These are phyloP conservation scores for Wickerhamiella cacticola DNA, from an alignment of 805 yeast genomes.

Conservation along the genomic window DNA sequence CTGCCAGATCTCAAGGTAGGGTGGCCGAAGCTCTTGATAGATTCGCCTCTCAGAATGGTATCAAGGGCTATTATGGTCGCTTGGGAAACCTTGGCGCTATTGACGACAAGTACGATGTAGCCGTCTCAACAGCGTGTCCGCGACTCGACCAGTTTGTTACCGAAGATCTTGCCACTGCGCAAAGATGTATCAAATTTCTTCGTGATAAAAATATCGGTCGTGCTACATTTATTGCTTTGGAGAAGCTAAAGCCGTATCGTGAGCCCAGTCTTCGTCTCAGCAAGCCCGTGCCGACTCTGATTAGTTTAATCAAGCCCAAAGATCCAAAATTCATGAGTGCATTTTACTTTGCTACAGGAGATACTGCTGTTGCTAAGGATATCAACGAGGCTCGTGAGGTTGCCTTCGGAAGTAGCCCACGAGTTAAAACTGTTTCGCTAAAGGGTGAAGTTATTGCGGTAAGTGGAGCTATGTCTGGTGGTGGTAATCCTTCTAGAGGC, in stretches of 20 bases:
- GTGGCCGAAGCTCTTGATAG: constrained; percentile 59
- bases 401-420: constrained; percentile 59
- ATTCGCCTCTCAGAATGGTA: constrained; percentile 69
- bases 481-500: constrained; percentile 68
- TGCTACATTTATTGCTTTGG: constrained; percentile 73
- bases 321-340: constrained; percentile 70
- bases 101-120: constrained; percentile 79
- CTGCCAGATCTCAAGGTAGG: constrained; percentile 53
- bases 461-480: constrained; percentile 95
- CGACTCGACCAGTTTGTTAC: constrained; percentile 88
- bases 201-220: constrained; percentile 76
- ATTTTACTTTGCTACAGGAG: constrained; percentile 72
- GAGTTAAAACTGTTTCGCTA: constrained; percentile 83
- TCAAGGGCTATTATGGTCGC: constrained; percentile 78
- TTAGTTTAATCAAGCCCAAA: constrained; percentile 64
- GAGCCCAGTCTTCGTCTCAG: constrained; percentile 39
- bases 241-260: constrained; percentile 36
- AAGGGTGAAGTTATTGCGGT: constrained; percentile 87
- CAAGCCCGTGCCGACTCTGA: constrained; percentile 77
- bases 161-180: constrained; percentile 60
- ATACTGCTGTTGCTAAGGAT: constrained; percentile 76
- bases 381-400: constrained; percentile 71
- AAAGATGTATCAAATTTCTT: constrained; percentile 67
- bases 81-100: constrained; percentile 88
- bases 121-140: constrained; percentile 89